Percentiles rank a stretch among this genome's conserved stretches.
Evolutionary conservation across 1,284 basidiomycete species (phyloP).

Genomic region (Tranzscheliella williamsii): DNA sequence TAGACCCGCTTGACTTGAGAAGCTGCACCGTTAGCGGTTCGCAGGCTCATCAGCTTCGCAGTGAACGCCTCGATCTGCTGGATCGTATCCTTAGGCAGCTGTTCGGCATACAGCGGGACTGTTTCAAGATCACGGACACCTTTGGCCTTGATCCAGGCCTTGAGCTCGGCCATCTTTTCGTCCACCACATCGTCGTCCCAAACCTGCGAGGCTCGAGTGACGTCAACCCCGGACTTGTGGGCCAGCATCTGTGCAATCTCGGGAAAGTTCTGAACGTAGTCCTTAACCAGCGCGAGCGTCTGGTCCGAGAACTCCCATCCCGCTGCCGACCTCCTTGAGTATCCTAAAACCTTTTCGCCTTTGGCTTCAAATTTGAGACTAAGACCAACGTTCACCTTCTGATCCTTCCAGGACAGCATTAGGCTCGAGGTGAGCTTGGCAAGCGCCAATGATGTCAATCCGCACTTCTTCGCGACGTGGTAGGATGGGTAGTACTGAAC

Average conservation of each 20-base stretch:
- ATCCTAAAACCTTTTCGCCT: conserved; percentile 91
- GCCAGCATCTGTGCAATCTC: conserved; percentile 47
- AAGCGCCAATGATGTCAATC: conserved; percentile 62
- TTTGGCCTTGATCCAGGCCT: conserved; percentile 81
- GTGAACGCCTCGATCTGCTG: conserved; percentile 69
- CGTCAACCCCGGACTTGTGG: conserved; percentile 64
- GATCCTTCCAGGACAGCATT: conserved; percentile 74
- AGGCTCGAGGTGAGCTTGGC: conserved; percentile 91
- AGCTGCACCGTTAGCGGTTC: conserved; percentile 64
- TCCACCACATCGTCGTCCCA: conserved; percentile 72
- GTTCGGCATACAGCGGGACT: conserved; percentile 88
- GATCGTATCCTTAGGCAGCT: conserved; percentile 72
- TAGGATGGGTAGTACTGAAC: conserved; percentile 44
- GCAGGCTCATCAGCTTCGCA: conserved; percentile 66
- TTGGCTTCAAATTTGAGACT: conserved; percentile 96
- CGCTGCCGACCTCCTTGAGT: conserved; percentile 79
- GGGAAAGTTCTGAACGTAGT: conserved; percentile 70
- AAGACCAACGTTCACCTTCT: conserved; percentile 87
- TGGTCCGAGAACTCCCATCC: conserved; percentile 94
- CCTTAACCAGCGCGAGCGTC: conserved; percentile 76
- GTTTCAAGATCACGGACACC: conserved; percentile 88
- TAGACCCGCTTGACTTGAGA: conserved; percentile 83
- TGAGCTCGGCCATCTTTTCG: conserved; percentile 74
- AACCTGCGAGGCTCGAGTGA: conserved; percentile 74
- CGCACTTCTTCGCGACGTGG: conserved; percentile 41